phyloP scores from a whole-genome alignment of 2,329 filamentous ascomycete genomes.

The Ophiostoma sp. region DNA sequence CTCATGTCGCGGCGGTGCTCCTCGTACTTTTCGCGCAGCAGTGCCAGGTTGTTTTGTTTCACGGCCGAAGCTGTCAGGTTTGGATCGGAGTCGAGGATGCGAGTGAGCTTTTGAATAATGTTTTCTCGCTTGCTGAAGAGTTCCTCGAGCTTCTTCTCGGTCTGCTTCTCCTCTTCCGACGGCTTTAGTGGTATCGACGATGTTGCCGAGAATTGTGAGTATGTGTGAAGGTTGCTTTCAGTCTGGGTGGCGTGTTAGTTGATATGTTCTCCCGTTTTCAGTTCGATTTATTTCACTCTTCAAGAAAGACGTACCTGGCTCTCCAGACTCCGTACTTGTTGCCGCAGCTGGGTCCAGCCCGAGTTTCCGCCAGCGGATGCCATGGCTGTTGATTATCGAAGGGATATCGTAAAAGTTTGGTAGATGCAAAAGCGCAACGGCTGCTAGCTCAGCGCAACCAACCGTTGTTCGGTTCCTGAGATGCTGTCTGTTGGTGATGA shows the following conservation, averaged over 20 bases:
- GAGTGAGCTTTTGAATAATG: constrained; percentile 77
- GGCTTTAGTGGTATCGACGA: constrained; percentile 79
- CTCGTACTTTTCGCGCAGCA: constrained; percentile 84
- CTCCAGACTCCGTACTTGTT: constrained; percentile 86
- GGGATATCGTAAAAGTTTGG: background rate
- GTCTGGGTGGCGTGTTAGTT: constrained; percentile 56
- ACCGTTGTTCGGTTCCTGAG: background rate
- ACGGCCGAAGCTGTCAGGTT: constrained; percentile 82
- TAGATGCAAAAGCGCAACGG: background rate
- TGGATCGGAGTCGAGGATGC: constrained; percentile 90
- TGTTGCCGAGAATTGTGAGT: constrained; percentile 85
- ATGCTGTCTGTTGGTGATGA: background rate
- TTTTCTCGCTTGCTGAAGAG: constrained; percentile 81
- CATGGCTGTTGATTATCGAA: constrained; percentile 21
- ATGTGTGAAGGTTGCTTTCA: constrained; percentile 77
- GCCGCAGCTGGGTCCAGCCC: constrained; percentile 91
- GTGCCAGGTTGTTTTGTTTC: constrained; percentile 94
- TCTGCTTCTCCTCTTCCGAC: constrained; percentile 77
- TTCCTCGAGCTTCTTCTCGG: constrained; percentile 80
- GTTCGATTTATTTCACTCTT: background rate
- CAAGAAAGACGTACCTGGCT: constrained; percentile 68
- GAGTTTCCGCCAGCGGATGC: constrained; percentile 38
- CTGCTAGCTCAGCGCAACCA: background rate
- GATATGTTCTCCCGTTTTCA: background rate
- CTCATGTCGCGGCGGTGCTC: constrained; percentile 82